These are phyloP conservation scores for Candida vartiovaarae DNA, from an alignment of 805 yeast genomes.

Conservation along the genomic window DNA sequence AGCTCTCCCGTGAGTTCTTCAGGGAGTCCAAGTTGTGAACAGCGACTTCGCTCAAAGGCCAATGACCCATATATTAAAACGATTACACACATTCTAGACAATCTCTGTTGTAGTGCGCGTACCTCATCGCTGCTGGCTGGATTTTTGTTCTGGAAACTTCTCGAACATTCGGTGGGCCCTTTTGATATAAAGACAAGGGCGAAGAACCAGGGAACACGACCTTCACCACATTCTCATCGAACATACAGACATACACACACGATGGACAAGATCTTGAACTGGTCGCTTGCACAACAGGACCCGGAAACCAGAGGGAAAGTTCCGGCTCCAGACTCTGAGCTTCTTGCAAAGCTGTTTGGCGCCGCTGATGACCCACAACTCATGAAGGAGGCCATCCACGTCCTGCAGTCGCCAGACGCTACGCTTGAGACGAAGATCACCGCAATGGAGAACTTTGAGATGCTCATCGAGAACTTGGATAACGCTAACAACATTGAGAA, in stretches of 20 bases:
- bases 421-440: constrained; percentile 56
- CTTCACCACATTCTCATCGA: not conserved
- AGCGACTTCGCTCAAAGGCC: not conserved
- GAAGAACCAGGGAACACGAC: not conserved
- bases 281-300: constrained; percentile 87
- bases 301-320: constrained; percentile 55
- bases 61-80: not conserved
- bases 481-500: constrained; percentile 91
- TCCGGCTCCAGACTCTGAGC: constrained; percentile 74
- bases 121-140: too few species aligned
- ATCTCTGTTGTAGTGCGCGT: too few species aligned
- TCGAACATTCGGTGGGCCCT: not conserved
- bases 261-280: constrained; percentile 87
- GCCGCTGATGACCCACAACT: constrained; percentile 79
- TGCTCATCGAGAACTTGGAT: constrained; percentile 88
- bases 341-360: constrained; percentile 72
- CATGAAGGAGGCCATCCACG: constrained; percentile 71
- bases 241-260: not conserved
- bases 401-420: constrained; percentile 51
- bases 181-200: not conserved
- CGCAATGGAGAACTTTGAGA: constrained; percentile 88
- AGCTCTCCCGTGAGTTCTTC: constrained; percentile 26
- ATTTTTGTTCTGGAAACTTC: not conserved
- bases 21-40: constrained; percentile 17
- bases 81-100: too few species aligned